Conservation (phyloP, 345 rosid genomes). For the Mangifera indica region DNA sequence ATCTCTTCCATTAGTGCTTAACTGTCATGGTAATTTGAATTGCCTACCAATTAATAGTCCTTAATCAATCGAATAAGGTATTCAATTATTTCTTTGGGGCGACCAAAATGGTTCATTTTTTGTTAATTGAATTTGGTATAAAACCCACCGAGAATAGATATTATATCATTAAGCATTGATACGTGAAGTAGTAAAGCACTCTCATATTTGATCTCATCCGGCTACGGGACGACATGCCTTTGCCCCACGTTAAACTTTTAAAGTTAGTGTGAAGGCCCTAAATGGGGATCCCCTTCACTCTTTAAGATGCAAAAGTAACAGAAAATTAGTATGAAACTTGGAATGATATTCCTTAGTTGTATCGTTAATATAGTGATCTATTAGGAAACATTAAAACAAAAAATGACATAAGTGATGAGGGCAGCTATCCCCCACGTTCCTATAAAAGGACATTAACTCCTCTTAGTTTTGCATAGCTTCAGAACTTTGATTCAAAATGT, state of each 20-base stretch:
- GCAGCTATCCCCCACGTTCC: neutral
- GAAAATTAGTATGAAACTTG: neutral
- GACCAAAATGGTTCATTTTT: too few species aligned
- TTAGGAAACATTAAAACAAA: neutral
- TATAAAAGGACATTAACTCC: neutral
- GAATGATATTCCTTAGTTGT: neutral
- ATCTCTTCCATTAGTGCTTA: too few species aligned
- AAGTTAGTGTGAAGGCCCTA: neutral
- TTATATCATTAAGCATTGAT: too few species aligned
- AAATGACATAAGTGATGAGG: conserved; percentile 1
- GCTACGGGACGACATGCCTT: neutral
- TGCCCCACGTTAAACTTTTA: neutral
- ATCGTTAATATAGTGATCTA: neutral
- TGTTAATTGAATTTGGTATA: too few species aligned
- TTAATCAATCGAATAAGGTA: too few species aligned
- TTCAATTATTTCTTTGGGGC: too few species aligned
- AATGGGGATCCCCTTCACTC: neutral
- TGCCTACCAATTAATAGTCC: too few species aligned
- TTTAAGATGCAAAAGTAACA: neutral
- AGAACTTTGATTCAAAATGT: conserved; percentile 11
- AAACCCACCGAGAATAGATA: neutral
- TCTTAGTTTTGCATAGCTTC: neutral
- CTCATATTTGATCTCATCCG: neutral
- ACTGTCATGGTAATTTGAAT: too few species aligned
- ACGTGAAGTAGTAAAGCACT: neutral